Base-by-base conservation (phyloP, 2,329 filamentous ascomycete genomes). In the Hypocreales sp. region DNA sequence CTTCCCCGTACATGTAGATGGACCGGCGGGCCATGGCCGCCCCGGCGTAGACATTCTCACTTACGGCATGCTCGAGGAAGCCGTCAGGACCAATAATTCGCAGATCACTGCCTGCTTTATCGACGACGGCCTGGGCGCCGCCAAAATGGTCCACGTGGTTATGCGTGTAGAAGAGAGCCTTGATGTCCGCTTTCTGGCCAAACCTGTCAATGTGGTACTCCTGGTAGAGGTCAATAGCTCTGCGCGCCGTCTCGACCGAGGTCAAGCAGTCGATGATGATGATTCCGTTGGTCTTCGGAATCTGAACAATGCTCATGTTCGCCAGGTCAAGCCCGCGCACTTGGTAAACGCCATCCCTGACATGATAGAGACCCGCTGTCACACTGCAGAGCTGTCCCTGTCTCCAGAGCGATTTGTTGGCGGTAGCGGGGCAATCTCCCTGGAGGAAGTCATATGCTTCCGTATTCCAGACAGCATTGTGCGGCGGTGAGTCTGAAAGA, bases 111-210 rank as follows among this genome's bases (percentile, higher is more conserved):
- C 12, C 22, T 14, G 22, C 22, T 7, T 3, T 4, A 12, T 31
- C 27, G 14, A 42, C 16, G 18, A 43, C 31, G 12, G 38, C 46
- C 19, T 30, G 28, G 2, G 38, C 42, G 18, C 53, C 55, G 11
- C 32, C 34, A 25, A 46, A 56, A 31, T 58, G 54, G 29, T 57
- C 55, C 9, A 26, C 45, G 34, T 58, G 54, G 3, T 42, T 53
- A 30, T 60, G 55, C 5, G 53, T 47, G 35, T 56, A 58, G n/a
- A 58, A 44, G 24, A 58, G 32, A 4, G 40, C 55, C 1, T 35
- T 46, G 12, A 57, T 38, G 1, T 32, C 26, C 12, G 38, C 35
- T 7, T 35, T 25, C 7, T 26, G 25, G 18, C 38, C 37, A 15
- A 21, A 20, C 14, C 8, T 5, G 12, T 8, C 16, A 6, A 7